phyloP scores from a whole-genome alignment of 345 rosid species.

The Citrus hindsii region DNA sequence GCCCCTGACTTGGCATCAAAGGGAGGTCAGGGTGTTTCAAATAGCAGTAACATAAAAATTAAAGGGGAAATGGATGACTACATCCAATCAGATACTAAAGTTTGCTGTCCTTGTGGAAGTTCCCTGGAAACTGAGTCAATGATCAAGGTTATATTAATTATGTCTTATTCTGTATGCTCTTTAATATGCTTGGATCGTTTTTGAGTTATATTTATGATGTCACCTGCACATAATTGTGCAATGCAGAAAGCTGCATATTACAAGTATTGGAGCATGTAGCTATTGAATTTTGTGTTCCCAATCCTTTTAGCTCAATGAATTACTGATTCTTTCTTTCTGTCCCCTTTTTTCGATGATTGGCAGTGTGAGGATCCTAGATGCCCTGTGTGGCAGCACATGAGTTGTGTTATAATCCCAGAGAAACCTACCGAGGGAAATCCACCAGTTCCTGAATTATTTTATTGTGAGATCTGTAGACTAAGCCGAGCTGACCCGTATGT shows the following conservation, averaged over 20 bases:
- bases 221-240: not conserved
- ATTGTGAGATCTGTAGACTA: constrained; percentile 89
- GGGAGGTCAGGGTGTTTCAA: constrained; percentile 64
- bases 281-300: not conserved
- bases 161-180: not conserved
- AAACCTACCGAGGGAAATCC: constrained; percentile 65
- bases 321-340: constrained; percentile 7
- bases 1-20: constrained; percentile 86
- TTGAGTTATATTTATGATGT: not conserved
- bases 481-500: constrained; percentile 97
- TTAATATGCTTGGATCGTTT: not conserved
- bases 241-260: not conserved
- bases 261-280: not conserved
- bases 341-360: constrained; percentile 12
- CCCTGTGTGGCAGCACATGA: constrained; percentile 75
- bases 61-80: constrained; percentile 67
- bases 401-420: constrained; percentile 77
- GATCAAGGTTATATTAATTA: constrained; percentile 51
- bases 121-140: constrained; percentile 64
- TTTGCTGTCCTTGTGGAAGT: constrained; percentile 93
- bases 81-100: constrained; percentile 50
- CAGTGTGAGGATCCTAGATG: constrained; percentile 90
- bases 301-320: not conserved
- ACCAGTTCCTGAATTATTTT: constrained; percentile 66
- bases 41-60: constrained; percentile 55